Evolutionary conservation across 805 yeast species (phyloP).

Genomic region (Zygoascus biomembranicola): DNA sequence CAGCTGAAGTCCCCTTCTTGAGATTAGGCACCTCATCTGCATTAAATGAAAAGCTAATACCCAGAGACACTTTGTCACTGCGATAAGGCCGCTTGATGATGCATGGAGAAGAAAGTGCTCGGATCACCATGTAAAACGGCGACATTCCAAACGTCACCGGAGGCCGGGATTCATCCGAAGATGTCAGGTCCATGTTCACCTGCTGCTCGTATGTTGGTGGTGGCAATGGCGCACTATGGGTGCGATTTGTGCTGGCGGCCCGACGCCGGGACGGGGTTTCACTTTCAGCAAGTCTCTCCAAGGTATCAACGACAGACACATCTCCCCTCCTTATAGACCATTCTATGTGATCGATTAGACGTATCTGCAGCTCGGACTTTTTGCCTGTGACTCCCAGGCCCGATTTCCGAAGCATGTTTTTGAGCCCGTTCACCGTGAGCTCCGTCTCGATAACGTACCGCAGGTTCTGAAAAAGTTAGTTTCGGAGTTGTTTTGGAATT

Average conservation of each 20-base stretch:
- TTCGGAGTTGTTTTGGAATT: not conserved
- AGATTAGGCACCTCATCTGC: conserved; percentile 37
- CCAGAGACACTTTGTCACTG: conserved; percentile 3
- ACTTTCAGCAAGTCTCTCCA: not conserved
- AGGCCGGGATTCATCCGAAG: not conserved
- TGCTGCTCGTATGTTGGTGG: not conserved
- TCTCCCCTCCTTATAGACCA: not conserved
- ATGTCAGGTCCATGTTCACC: not conserved
- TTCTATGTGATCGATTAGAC: conserved; percentile 40
- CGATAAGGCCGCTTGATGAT: conserved; percentile 11
- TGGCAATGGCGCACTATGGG: too few species aligned
- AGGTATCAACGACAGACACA: not conserved
- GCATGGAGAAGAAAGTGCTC: conserved; percentile 15
- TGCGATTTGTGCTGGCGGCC: not conserved
- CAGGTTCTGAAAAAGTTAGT: not conserved
- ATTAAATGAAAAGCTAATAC: conserved; percentile 34
- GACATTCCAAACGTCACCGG: conserved; percentile 16
- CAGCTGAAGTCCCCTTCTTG: conserved; percentile 25
- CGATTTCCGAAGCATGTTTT: conserved; percentile 25
- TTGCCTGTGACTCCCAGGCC: conserved; percentile 47
- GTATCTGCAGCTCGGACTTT: conserved; percentile 51
- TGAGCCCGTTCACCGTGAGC: conserved; percentile 26
- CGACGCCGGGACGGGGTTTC: not conserved
- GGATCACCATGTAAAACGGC: conserved; percentile 21
- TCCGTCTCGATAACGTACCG: conserved; percentile 10